Percentiles rank a stretch among this genome's conserved stretches.
Evolutionary conservation across 768 basidiomycete genomes (phyloP).

Genomic region (Xanthoconium stramineum): DNA sequence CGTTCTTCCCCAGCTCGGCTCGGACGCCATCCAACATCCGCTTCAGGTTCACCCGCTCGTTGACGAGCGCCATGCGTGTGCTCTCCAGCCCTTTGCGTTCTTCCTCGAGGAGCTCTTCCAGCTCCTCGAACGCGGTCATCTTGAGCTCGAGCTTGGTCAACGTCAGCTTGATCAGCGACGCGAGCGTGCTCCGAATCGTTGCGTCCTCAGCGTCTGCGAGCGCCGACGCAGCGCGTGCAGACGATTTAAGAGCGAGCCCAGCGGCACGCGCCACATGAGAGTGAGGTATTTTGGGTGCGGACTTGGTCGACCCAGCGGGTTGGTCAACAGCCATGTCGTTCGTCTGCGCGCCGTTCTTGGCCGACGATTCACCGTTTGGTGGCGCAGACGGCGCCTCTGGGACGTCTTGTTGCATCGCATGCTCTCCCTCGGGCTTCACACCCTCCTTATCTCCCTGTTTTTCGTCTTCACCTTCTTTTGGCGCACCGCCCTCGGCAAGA

Average conservation of each 20-base stretch:
- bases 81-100: conserved; percentile 85
- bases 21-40: conserved; percentile 68
- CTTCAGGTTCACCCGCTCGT: conserved; percentile 71
- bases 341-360: conserved; percentile 16
- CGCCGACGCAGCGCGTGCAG: conserved; percentile 76
- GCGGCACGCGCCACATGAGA: conserved; percentile 82
- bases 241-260: conserved; percentile 82
- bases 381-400: conserved; percentile 4
- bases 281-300: conserved; percentile 48
- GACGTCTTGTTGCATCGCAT: conserved; percentile 33
- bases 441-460: conserved; percentile 33
- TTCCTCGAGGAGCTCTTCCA: conserved; percentile 89
- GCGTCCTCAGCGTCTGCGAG: conserved; percentile 82
- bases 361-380: conserved; percentile 14
- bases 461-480: conserved; percentile 31
- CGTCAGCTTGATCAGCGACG: conserved; percentile 80
- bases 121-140: conserved; percentile 90
- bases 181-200: conserved; percentile 74
- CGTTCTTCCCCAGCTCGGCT: conserved; percentile 58
- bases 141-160: conserved; percentile 91
- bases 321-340: conserved; percentile 52
- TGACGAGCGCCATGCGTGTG: conserved; percentile 72
- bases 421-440: conserved; percentile 44
- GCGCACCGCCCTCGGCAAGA: conserved; percentile 60
- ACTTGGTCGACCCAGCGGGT: conserved; percentile 27